Percentiles rank a stretch among this genome's conserved stretches.
These are phyloP conservation scores for Lycium barbarum DNA, from an alignment of 257 asterid genomes.

Conservation along the genomic window DNA sequence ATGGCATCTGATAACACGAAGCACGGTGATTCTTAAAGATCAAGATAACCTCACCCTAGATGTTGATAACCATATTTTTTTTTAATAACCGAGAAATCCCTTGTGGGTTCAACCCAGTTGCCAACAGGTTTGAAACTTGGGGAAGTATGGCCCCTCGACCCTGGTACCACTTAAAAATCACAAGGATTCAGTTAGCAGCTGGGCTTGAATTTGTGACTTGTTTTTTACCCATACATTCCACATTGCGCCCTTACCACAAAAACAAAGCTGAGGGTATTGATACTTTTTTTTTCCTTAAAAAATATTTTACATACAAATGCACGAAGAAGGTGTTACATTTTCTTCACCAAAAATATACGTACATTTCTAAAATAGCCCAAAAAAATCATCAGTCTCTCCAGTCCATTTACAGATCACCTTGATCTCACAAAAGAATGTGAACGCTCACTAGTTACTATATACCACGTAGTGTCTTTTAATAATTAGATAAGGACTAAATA, in stretches of 20 bases:
- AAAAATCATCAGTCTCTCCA: not conserved
- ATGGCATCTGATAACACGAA: conserved; percentile 18
- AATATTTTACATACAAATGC: conserved; percentile 6
- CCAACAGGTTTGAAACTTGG: not conserved
- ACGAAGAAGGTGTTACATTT: conserved; percentile 1
- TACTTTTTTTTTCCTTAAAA: not conserved
- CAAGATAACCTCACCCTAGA: conserved; percentile 1
- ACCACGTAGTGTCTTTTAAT: not conserved
- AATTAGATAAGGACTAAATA: not conserved
- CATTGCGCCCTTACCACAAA: not conserved
- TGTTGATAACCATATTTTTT: not conserved
- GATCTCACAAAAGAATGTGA: not conserved
- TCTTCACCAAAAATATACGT: conserved; percentile 1
- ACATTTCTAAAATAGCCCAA: not conserved
- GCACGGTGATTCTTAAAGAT: not conserved
- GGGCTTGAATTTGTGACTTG: not conserved
- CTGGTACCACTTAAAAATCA: not conserved
- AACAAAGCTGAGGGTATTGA: not conserved
- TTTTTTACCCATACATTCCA: not conserved
- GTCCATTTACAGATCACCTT: not conserved
- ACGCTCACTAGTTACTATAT: not conserved
- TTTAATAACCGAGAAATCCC: not conserved
- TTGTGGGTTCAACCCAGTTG: not conserved
- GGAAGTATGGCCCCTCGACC: not conserved
- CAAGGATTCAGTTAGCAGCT: not conserved